Evolutionary conservation across 768 basidiomycete species (phyloP).

Genomic region (Leucosporidium yakuticum): DNA sequence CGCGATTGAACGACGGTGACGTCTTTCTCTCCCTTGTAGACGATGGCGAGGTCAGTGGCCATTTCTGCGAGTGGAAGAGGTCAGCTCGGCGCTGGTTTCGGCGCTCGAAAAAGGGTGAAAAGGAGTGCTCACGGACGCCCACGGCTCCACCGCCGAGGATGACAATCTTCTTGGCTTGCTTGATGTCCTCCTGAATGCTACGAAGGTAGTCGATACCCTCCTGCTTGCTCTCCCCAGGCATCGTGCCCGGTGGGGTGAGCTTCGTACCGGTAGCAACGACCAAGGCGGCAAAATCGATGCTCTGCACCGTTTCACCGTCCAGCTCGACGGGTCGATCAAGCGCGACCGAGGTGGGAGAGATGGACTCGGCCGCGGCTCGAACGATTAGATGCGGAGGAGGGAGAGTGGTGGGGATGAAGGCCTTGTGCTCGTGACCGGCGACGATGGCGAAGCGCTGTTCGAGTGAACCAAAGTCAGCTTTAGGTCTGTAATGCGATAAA

Average conservation of each 20-base stretch:
- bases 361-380: slow-evolving; percentile 8
- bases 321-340: slow-evolving; percentile 23
- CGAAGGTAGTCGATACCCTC: slow-evolving; percentile 54
- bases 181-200: slow-evolving; percentile 51
- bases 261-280: slow-evolving; percentile 57
- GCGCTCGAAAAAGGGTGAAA: not conserved
- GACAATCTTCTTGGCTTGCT: slow-evolving; percentile 52
- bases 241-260: slow-evolving; percentile 32
- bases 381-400: slow-evolving; percentile 12
- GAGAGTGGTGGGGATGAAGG: slow-evolving; percentile 52
- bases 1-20: slow-evolving; percentile 62
- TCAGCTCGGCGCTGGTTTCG: not conserved
- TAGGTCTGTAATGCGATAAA: too few relatives aligned
- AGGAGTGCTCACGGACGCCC: slow-evolving; percentile 56
- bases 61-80: slow-evolving; percentile 48
- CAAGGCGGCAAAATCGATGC: slow-evolving; percentile 52
- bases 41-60: slow-evolving; percentile 57
- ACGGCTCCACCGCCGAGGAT: slow-evolving; percentile 69
- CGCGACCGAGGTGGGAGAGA: not conserved
- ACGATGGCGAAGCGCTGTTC: slow-evolving; percentile 54
- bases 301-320: slow-evolving; percentile 35
- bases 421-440: slow-evolving; percentile 61
- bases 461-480: not conserved
- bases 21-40: slow-evolving; percentile 50
- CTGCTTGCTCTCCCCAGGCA: slow-evolving; percentile 33